Base-by-base conservation (phyloP, 768 basidiomycete genomes). In the Cystobasidium onofrii region DNA sequence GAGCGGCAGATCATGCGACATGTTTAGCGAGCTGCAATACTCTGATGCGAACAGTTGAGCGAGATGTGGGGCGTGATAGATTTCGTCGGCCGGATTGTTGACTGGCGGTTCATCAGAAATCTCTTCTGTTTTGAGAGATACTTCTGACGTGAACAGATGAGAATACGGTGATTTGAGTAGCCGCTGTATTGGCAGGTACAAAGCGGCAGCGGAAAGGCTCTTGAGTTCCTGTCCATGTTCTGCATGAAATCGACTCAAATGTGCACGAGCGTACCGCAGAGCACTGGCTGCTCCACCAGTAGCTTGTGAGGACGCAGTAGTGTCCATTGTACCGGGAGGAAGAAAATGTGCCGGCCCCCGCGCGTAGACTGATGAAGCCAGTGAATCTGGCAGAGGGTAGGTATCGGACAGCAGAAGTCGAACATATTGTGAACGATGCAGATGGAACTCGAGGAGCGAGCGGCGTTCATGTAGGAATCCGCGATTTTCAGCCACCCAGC, bases 361-460 rank as follows among this genome's bases (percentile, higher is more conserved):
- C 20, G 46, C 46, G n/a, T 9, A 50, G 23, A 23, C 6, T 18
- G 13, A 0, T 1, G 34, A 27, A 27, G 52, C 36, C 27, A 18
- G 20, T 54, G 36, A 6, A 29, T 52, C 15, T 64, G 64, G 73
- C 46, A 75, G 29, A 64, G 74, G 74, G 54, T 74, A 64, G 18
- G 62, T 41, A 20, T 61, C 63, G 18, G 46, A 39, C 31, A 78
- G 83, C 23, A 94, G 85, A 12, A 95, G 83, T 1, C 88, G 87
- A 67, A 96, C 85, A 80, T 91, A 97, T 80, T 92, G 89, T 12
- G 91, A 92, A 31, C 91, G 90, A 77, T 97, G 91, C 31, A 98
- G 86, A 79, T 89, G 84, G 80, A 95, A 99, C 77, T 92, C 91
- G 13, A 99, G 85, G 0, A 90, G 85, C 0, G 93, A 95, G 10